These are phyloP conservation scores for Vitis riparia DNA, from an alignment of 164 flowering plant genomes.

Conservation along the genomic window DNA sequence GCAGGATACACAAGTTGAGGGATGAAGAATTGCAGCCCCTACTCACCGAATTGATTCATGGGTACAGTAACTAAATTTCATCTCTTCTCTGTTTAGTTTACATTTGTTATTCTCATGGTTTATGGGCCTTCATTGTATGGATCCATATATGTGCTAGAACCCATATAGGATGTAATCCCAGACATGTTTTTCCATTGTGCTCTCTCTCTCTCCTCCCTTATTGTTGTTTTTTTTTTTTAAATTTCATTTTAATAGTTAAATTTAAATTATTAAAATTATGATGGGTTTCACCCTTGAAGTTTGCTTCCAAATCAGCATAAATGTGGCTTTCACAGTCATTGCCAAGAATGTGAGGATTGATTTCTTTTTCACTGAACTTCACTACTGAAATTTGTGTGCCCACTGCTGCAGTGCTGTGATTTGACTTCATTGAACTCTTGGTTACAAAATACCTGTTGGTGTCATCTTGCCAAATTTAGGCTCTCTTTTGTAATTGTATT, in stretches of 20 bases:
- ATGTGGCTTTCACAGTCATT: not conserved
- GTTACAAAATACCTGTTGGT: not conserved
- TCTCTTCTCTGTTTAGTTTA: not conserved
- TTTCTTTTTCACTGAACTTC: not conserved
- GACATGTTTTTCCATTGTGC: not conserved
- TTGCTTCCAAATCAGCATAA: too few relatives aligned
- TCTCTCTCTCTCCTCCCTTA: not conserved
- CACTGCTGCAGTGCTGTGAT: not conserved
- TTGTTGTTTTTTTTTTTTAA: not conserved
- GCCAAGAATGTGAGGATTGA: not conserved
- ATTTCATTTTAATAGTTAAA: not conserved
- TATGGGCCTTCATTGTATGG: too few relatives aligned
- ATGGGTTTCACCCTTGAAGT: too few relatives aligned
- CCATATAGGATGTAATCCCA: not conserved
- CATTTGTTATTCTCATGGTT: not conserved
- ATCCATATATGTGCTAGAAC: not conserved
- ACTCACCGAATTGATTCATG: constrained; percentile 65
- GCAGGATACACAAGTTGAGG: constrained; percentile 78
- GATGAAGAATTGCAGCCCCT: constrained; percentile 92
- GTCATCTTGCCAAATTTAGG: not conserved
- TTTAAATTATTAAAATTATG: too few relatives aligned
- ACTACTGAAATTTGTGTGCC: not conserved
- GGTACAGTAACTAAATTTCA: constrained; percentile 47
- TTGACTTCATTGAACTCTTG: not conserved
- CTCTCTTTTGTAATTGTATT: not conserved